Percentiles rank a stretch among this genome's conserved stretches.
phyloP scores from a whole-genome alignment of 1,284 basidiomycete species.

The Ustilago bromivora region DNA sequence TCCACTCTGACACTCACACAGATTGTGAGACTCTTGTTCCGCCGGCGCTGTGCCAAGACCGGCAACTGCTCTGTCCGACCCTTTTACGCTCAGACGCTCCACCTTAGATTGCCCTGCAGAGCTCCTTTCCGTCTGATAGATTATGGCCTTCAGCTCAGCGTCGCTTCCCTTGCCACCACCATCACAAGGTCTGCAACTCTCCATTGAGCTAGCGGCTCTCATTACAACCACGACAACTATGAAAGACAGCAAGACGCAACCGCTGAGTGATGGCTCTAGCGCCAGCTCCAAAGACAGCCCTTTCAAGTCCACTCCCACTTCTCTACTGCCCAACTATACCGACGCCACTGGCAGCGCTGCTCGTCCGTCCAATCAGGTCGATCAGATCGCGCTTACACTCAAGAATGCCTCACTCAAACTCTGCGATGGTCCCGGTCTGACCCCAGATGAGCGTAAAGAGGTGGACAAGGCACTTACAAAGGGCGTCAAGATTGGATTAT shows the following conservation, averaged over 20 bases:
- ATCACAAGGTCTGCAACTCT: neutral
- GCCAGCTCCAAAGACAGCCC: constrained; percentile 22
- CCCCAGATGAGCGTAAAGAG: constrained; percentile 31
- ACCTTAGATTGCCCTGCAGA: neutral
- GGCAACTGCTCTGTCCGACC: neutral
- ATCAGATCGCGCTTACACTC: constrained; percentile 25
- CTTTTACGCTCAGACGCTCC: neutral
- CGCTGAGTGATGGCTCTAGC: constrained; percentile 28
- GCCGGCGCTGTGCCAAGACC: constrained; percentile 5
- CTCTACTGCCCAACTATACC: constrained; percentile 30
- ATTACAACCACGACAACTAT: constrained; percentile 14
- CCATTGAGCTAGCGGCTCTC: neutral
- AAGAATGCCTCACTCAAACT: constrained; percentile 31
- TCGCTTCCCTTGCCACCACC: neutral
- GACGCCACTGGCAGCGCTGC: constrained; percentile 9
- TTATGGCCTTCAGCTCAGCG: neutral
- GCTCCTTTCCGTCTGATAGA: neutral
- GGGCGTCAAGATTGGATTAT: constrained; percentile 33
- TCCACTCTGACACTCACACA: neutral
- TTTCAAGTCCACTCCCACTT: constrained; percentile 2
- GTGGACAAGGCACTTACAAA: constrained; percentile 34
- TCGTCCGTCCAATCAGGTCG: constrained; percentile 9
- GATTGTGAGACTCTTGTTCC: neutral
- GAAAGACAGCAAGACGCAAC: constrained; percentile 18
- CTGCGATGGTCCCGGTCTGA: constrained; percentile 40